phyloP scores from a whole-genome alignment of 2,329 filamentous ascomycete species.

The Huntiella abstrusa region DNA sequence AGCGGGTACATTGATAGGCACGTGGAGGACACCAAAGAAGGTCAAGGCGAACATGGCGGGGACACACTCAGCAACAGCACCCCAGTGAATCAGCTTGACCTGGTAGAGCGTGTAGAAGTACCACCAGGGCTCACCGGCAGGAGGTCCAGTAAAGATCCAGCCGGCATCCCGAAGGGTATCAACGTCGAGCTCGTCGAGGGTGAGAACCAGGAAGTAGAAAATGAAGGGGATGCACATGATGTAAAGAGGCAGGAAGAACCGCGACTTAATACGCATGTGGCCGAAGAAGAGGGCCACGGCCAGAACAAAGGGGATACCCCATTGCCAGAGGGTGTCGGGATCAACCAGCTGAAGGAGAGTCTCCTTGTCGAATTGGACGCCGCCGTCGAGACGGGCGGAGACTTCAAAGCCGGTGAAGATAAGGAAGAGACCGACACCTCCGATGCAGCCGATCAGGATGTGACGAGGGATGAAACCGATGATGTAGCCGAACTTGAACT shows the following conservation, averaged over 20 bases:
- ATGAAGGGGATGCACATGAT: constrained; percentile 60
- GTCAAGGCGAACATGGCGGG: constrained; percentile 94
- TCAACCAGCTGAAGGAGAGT: constrained; percentile 60
- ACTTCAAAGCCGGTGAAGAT: constrained; percentile 85
- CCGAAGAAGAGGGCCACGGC: constrained; percentile 59
- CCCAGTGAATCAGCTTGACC: constrained; percentile 65
- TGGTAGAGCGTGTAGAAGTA: constrained; percentile 94
- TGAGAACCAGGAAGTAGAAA: constrained; percentile 62
- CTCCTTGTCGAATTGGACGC: constrained; percentile 58
- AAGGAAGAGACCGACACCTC: constrained; percentile 90
- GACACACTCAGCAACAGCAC: constrained; percentile 62
- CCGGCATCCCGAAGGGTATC: constrained; percentile 49
- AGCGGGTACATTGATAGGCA: constrained; percentile 94
- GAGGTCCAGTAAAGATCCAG: constrained; percentile 83
- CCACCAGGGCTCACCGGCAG: constrained; percentile 80
- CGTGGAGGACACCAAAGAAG: constrained; percentile 92
- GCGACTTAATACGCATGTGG: constrained; percentile 58
- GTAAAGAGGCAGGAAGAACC: constrained; percentile 71
- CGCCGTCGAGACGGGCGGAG: constrained; percentile 71
- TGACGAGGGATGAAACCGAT: constrained; percentile 94
- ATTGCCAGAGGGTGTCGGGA: constrained; percentile 58
- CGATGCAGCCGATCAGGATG: constrained; percentile 92
- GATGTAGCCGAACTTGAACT: constrained; percentile 72
- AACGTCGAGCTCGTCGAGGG: constrained; percentile 48
- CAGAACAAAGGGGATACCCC: constrained; percentile 61